Conservation (phyloP, 1,139 yeast species). For the Waltiozyma sp. region DNA sequence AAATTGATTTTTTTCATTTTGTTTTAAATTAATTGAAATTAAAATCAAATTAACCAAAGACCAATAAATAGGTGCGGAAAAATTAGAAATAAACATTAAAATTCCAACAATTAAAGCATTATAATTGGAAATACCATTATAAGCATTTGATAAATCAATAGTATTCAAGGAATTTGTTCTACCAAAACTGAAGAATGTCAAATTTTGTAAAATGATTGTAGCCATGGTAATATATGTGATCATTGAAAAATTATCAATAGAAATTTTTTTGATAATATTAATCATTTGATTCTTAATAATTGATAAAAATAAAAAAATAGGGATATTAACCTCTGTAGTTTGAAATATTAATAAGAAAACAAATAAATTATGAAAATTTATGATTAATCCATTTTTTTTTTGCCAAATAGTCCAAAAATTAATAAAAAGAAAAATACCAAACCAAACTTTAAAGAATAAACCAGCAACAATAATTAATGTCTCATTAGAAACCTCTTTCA, state of each 20-base stretch:
- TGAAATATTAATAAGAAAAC: slow-evolving; percentile 59
- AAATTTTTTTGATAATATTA: slow-evolving; percentile 2
- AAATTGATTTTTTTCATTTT: no score
- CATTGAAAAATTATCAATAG: slow-evolving; percentile 1
- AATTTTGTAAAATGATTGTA: slow-evolving; percentile 44
- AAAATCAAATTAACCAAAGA: slow-evolving; percentile 42
- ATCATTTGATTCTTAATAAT: slow-evolving; percentile 24
- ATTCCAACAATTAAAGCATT: slow-evolving; percentile 65
- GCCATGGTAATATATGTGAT: slow-evolving; percentile 10
- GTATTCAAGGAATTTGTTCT: slow-evolving; percentile 90
- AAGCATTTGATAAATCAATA: slow-evolving; percentile 81
- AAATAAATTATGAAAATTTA: slow-evolving; percentile 34
- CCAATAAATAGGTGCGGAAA: slow-evolving; percentile 83
- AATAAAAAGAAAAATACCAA: slow-evolving; percentile 4
- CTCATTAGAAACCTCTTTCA: slow-evolving; percentile 8
- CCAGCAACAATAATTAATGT: slow-evolving; percentile 22
- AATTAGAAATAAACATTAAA: slow-evolving; percentile 71
- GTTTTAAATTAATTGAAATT: slow-evolving; percentile 30
- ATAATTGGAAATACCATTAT: slow-evolving; percentile 71
- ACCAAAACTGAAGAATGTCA: slow-evolving; percentile 79
- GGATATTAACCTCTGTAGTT: slow-evolving; percentile 56
- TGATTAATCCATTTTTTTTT: slow-evolving; percentile 20
- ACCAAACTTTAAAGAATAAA: slow-evolving; percentile 14
- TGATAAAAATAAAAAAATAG: slow-evolving; percentile 48
- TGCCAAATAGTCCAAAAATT: background rate